phyloP scores from a whole-genome alignment of 805 yeast genomes.

The Saturnispora besseyi region DNA sequence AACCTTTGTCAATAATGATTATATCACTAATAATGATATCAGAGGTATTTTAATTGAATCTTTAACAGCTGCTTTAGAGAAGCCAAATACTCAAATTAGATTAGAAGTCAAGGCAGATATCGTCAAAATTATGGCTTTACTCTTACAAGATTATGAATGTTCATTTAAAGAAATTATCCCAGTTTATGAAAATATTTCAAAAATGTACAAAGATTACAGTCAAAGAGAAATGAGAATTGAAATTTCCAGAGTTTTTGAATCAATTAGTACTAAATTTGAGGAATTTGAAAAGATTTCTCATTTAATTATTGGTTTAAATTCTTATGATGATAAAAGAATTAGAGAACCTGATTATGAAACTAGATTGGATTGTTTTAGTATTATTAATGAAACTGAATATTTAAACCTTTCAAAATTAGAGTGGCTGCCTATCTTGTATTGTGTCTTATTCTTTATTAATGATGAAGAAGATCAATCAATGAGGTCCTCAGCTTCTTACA shows the following conservation, averaged over 20 bases:
- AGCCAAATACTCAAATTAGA: conserved; percentile 44
- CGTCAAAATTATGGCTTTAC: conserved; percentile 44
- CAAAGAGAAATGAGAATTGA: conserved; percentile 56
- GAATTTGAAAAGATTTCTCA: conserved; percentile 37
- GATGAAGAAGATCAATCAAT: conserved; percentile 75
- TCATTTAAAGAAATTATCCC: conserved; percentile 39
- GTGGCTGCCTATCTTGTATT: conserved; percentile 75
- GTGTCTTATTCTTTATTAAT: conserved; percentile 59
- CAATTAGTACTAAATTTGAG: conserved; percentile 45
- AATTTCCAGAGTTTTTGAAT: conserved; percentile 49
- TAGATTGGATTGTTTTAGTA: conserved; percentile 58
- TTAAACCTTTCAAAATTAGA: conserved; percentile 38
- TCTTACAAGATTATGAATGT: conserved; percentile 47
- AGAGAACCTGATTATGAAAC: conserved; percentile 74
- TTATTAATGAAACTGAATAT: conserved; percentile 50
- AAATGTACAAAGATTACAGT: conserved; percentile 47
- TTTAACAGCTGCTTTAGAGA: conserved; percentile 50
- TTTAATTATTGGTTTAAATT: conserved; percentile 58
- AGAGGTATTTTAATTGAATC: conserved; percentile 46
- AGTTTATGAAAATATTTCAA: conserved; percentile 21
- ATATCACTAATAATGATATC: conserved; percentile 45
- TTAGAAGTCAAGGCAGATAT: conserved; percentile 46
- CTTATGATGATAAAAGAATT: conserved; percentile 52
- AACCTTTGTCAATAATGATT: conserved; percentile 48
- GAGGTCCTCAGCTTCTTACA: conserved; percentile 64